Conservation (phyloP, 2,329 filamentous ascomycete species). For the Xylariales sp. region DNA sequence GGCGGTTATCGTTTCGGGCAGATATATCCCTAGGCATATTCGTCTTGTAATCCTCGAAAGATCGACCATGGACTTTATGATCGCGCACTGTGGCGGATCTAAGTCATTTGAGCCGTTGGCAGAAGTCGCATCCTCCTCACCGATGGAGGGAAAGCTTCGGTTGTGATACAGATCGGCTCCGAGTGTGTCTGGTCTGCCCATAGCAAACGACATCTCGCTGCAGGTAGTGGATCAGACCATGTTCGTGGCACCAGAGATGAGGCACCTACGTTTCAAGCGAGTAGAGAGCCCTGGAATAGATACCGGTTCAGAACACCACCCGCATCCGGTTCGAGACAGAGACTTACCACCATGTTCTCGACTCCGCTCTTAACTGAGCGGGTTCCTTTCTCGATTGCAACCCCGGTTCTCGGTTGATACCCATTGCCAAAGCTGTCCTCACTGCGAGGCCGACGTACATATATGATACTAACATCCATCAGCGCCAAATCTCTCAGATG, state of each 20-base stretch:
- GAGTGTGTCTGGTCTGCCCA: slow-evolving; percentile 43
- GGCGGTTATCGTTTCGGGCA: slow-evolving; percentile 15
- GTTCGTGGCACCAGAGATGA: background rate
- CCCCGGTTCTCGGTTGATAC: slow-evolving; percentile 38
- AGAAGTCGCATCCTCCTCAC: slow-evolving; percentile 4
- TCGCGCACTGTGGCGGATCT: slow-evolving; percentile 22
- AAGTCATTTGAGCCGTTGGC: background rate
- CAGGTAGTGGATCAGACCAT: background rate
- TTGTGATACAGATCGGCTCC: slow-evolving; percentile 45
- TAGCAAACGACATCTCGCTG: slow-evolving; percentile 42
- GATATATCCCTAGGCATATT: slow-evolving; percentile 21
- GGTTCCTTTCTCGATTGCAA: slow-evolving; percentile 26
- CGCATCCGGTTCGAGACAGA: accelerated
- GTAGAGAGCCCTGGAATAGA: slow-evolving; percentile 32
- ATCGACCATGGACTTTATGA: slow-evolving; percentile 24
- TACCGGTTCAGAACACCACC: background rate
- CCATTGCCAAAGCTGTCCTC: slow-evolving; percentile 41
- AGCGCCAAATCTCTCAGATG: too few species aligned
- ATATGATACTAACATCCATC: slow-evolving; percentile 30
- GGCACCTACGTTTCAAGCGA: slow-evolving; percentile 37
- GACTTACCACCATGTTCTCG: slow-evolving; percentile 41
- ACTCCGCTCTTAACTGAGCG: slow-evolving; percentile 30
- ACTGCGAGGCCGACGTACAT: slow-evolving; percentile 44
- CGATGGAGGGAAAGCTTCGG: slow-evolving; percentile 25
- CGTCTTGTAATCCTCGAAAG: slow-evolving; percentile 22